Percentiles rank a stretch among this genome's conserved stretches.
Evolutionary conservation across 2,329 filamentous ascomycete species (phyloP).

Genomic region (Penicillium corylophilum): DNA sequence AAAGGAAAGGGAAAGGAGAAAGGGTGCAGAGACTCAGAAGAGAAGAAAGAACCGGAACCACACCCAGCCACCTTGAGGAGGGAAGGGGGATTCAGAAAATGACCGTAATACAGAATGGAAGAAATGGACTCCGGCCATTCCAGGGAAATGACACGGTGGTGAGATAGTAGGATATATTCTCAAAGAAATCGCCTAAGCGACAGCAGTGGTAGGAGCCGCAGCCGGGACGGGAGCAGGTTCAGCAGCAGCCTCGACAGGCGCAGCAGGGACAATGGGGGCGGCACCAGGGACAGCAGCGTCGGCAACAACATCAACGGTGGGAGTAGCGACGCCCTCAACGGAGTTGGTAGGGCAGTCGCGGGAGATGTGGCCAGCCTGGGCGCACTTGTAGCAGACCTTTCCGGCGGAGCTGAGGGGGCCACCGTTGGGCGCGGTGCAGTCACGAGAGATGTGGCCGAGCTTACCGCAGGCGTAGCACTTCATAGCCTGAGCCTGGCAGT

Average conservation of each 20-base stretch:
- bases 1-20: slow-evolving; percentile 29
- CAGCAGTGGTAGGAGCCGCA: slow-evolving; percentile 44
- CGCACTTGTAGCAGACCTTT: slow-evolving; percentile 98
- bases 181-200: slow-evolving; percentile 38
- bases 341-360: slow-evolving; percentile 83
- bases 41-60: slow-evolving; percentile 20
- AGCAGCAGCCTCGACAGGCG: slow-evolving; percentile 30
- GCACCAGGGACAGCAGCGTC: slow-evolving; percentile 32
- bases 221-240: slow-evolving; percentile 34
- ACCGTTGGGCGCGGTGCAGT: slow-evolving; percentile 96
- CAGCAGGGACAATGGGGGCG: slow-evolving; percentile 27
- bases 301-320: slow-evolving; percentile 24
- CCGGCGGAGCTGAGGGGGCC: slow-evolving; percentile 92
- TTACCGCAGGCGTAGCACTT: slow-evolving; percentile 98
- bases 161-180: slow-evolving; percentile 8
- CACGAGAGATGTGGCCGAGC: slow-evolving; percentile 87
- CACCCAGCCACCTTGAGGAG: too few relatives aligned
- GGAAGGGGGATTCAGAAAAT: slow-evolving; percentile 23
- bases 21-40: slow-evolving; percentile 21
- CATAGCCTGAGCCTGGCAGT: slow-evolving; percentile 98
- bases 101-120: slow-evolving; percentile 32
- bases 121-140: slow-evolving; percentile 19
- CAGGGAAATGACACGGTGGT: slow-evolving; percentile 12
- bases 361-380: slow-evolving; percentile 92
- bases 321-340: slow-evolving; percentile 26